phyloP scores from a whole-genome alignment of 2,329 filamentous ascomycete species.

The Aaosphaeria pasadenensis region DNA sequence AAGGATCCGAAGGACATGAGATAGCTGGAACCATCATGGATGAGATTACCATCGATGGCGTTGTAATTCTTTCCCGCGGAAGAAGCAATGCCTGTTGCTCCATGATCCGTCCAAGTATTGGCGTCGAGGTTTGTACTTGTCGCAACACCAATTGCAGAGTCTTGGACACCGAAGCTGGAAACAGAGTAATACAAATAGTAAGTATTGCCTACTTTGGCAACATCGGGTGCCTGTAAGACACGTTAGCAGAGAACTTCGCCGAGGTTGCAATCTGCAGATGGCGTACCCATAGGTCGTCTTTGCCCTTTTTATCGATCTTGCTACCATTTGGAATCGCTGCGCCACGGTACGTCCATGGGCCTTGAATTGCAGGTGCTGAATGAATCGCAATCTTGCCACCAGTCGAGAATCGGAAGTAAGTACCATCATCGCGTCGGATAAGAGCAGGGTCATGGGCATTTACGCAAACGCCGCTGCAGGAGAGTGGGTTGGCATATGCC shows the following conservation, averaged over 20 bases:
- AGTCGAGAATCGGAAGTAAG: conserved; percentile 54
- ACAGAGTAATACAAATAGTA: conserved; percentile 69
- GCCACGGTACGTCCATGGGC: conserved; percentile 51
- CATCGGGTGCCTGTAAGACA: conserved; percentile 58
- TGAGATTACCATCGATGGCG: conserved; percentile 52
- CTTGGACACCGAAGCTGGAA: conserved; percentile 59
- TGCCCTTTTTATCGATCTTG: conserved; percentile 45
- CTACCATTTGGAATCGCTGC: conserved; percentile 46
- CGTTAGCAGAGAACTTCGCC: neutral
- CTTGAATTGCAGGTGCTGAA: conserved; percentile 45
- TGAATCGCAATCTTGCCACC: conserved; percentile 50
- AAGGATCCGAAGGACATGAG: conserved; percentile 65
- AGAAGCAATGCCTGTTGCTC: conserved; percentile 50
- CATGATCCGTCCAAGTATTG: conserved; percentile 60
- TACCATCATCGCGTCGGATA: conserved; percentile 48
- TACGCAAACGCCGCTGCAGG: conserved; percentile 41
- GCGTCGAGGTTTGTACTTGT: conserved; percentile 49
- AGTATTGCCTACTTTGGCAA: conserved; percentile 52
- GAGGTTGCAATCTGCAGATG: neutral
- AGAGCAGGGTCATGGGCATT: conserved; percentile 51
- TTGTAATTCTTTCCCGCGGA: conserved; percentile 41
- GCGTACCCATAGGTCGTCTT: conserved; percentile 49
- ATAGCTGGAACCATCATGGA: conserved; percentile 44
- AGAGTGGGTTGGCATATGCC: conserved; percentile 39
- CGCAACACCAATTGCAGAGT: conserved; percentile 60